Base-by-base conservation (phyloP, 129 eudicot species). In the Erigeron canadensis region DNA sequence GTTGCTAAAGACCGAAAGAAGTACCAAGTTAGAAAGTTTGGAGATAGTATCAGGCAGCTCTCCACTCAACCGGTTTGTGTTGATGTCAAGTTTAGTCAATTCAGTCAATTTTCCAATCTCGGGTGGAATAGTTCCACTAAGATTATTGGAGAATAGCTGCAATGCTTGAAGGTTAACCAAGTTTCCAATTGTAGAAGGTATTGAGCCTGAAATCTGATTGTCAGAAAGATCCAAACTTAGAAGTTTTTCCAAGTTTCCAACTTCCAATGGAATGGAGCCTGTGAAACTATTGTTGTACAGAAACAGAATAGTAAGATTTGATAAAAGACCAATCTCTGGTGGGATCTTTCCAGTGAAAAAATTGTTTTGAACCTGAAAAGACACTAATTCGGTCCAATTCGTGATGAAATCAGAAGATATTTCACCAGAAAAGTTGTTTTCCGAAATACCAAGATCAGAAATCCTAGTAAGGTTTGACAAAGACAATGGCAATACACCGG, bases 301-400 rank as follows among this genome's bases (percentile, higher is more conserved):
- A 66, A 28, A 83, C 41, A 90, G 91, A 48, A 40, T 28, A 28
- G 34, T 50, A 37, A 89, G 90, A 53, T 87, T 77, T 46, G 72
- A 69, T 70, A 89, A 72, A 16, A 46, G 61, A 61, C 96, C 89
- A 44, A 93, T 85, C 50, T 87, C 95, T 4, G 77, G 69, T 13
- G 87, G 89, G 63, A 90, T 71, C 4, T 38, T 47, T 15, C 98
- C 96, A 0, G 54, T 51, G 80, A 93, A 85, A 7, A 1, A 21
- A 67, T 93, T 93, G 64, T 85, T 84, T 64, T 87, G 83, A 67
- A 85, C 64, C 75, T 87, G 88, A 67, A 93, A 73, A 4, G 92
- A 93, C 41, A 38, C 71, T 44, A 89, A 45, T 39, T 21, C 10
- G 8, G 87, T 82, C 98, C 96, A 89, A 42, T 81, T 86, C 67